Evolutionary conservation across 2,329 filamentous ascomycete genomes (phyloP).

Genomic region (Hypocreales sp.): DNA sequence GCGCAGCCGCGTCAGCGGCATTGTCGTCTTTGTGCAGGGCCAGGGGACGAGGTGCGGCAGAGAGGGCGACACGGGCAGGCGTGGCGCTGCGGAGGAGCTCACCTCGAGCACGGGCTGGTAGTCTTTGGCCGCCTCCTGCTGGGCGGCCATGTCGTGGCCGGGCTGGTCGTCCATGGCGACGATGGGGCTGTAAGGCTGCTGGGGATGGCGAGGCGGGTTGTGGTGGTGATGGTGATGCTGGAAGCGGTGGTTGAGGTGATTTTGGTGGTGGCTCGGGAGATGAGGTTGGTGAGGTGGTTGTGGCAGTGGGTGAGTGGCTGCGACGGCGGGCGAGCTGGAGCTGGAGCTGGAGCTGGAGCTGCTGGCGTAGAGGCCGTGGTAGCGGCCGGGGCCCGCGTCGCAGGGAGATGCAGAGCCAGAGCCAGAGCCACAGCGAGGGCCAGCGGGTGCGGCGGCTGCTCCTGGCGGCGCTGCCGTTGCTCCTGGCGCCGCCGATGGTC

Average conservation of each 20-base stretch:
- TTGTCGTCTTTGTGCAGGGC: too few species aligned
- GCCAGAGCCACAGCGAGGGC: not conserved
- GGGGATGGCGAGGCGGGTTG: conserved; percentile 2
- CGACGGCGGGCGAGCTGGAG: not conserved
- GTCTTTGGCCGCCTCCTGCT: conserved; percentile 43
- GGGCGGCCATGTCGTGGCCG: conserved; percentile 33
- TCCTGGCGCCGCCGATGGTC: not conserved
- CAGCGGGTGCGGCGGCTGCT: not conserved
- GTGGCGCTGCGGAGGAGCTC: conserved; percentile 9
- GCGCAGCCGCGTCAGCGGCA: conserved; percentile 2
- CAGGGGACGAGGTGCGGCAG: not conserved
- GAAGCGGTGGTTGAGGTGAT: conserved; percentile 2
- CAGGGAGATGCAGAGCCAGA: not conserved
- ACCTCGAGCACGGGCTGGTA: conserved; percentile 44
- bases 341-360: not conserved
- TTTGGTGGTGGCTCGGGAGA: not conserved
- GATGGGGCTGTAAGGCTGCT: conserved; percentile 5
- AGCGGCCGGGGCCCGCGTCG: not conserved
- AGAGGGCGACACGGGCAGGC: not conserved
- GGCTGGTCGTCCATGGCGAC: conserved; percentile 18
- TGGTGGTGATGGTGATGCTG: conserved; percentile 9
- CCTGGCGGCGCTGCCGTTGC: not conserved
- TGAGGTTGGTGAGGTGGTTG: not conserved
- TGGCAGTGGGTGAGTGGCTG: not conserved
- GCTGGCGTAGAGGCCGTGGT: not conserved